A percentile compares a stretch with the other conserved stretches of the same genome.
phyloP scores from a whole-genome alignment of 192 early-diverging fungal species.

The Glomus cerebriforme region DNA sequence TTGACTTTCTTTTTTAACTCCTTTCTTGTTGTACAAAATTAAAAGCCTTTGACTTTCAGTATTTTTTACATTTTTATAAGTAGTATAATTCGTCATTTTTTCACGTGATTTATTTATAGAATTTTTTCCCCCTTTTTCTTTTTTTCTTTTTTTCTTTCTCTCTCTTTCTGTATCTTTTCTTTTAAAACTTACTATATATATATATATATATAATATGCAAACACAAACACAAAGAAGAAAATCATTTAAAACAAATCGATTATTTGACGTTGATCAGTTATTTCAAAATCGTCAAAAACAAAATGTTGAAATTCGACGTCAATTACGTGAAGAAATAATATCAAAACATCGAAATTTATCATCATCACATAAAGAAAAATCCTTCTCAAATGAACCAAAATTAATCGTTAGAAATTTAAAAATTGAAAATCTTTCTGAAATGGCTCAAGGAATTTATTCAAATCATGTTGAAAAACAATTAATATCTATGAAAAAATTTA shows the following conservation, averaged over 20 bases:
- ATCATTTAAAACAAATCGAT: constrained; percentile 69
- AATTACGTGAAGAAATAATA: constrained; percentile 50
- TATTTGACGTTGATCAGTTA: constrained; percentile 49
- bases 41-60: too few species aligned
- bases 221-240: constrained; percentile 33
- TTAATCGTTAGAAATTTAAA: constrained; percentile 7
- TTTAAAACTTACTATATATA: too few species aligned
- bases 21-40: too few species aligned
- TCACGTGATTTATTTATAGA: too few species aligned
- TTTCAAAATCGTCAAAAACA: constrained; percentile 48
- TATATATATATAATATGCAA: too few species aligned
- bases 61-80: too few species aligned
- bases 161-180: too few species aligned
- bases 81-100: too few species aligned
- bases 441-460: constrained; percentile 39
- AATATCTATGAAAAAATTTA: constrained; percentile 44
- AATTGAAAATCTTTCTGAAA: constrained; percentile 34
- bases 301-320: constrained; percentile 51
- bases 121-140: too few species aligned
- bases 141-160: too few species aligned
- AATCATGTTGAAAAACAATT: constrained; percentile 49
- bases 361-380: neutral
- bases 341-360: constrained; percentile 52
- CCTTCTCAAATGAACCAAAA: neutral
- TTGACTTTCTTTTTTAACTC: too few species aligned